A percentile compares a stretch with the other conserved stretches of the same genome.
Evolutionary conservation across 345 rosid species (phyloP).

Genomic region (Eutrema yunnanense): DNA sequence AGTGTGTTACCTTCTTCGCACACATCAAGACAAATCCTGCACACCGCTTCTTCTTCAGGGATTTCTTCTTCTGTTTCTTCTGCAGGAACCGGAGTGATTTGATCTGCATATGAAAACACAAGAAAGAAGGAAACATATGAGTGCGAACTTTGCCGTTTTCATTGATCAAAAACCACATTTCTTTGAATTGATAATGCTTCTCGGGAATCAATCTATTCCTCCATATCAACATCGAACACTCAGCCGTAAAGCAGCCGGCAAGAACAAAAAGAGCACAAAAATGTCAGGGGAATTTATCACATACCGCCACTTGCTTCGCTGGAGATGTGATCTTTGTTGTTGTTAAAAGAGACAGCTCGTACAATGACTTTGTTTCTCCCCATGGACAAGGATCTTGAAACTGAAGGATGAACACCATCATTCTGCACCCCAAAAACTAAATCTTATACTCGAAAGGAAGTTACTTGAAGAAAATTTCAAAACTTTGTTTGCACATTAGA

Average conservation of each 20-base stretch:
- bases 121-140: not conserved
- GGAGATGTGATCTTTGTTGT: constrained; percentile 31
- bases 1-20: constrained; percentile 86
- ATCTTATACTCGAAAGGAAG: not conserved
- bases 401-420: constrained; percentile 33
- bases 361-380: constrained; percentile 72
- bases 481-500: not conserved
- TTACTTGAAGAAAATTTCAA: not conserved
- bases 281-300: not conserved
- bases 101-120: constrained; percentile 42
- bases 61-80: constrained; percentile 82
- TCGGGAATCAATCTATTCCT: not conserved
- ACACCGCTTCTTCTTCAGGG: constrained; percentile 94
- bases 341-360: constrained; percentile 60
- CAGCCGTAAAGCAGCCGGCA: not conserved
- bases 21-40: constrained; percentile 82
- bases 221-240: not conserved
- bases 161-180: not conserved
- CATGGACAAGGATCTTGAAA: constrained; percentile 72
- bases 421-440: constrained; percentile 48
- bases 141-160: not conserved
- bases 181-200: not conserved
- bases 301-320: constrained; percentile 49
- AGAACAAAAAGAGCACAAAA: not conserved
- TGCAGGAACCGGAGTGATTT: constrained; percentile 43